Percentiles rank a stretch among this genome's conserved stretches.
Conservation (phyloP, 352 stramenopile genomes). For the Pythium diclinum region DNA sequence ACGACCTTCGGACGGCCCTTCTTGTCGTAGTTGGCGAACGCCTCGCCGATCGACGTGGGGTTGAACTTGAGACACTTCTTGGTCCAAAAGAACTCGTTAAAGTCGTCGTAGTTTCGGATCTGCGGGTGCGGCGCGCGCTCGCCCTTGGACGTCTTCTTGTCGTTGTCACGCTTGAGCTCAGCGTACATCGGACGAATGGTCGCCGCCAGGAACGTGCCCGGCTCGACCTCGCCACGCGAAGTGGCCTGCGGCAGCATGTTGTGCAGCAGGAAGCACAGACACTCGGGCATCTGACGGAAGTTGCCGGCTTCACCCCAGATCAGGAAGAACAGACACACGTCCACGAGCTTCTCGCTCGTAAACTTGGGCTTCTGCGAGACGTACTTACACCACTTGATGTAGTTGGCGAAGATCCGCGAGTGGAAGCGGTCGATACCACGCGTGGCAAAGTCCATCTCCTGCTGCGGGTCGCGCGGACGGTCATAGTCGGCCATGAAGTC, state of each 20-base stretch:
- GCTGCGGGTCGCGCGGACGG: slow-evolving; percentile 48
- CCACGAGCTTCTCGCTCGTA: slow-evolving; percentile 70
- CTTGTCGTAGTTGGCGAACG: slow-evolving; percentile 74
- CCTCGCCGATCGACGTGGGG: slow-evolving; percentile 53
- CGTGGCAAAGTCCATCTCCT: slow-evolving; percentile 67
- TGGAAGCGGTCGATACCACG: slow-evolving; percentile 81
- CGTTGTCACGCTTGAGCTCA: slow-evolving; percentile 83
- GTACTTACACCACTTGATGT: slow-evolving; percentile 89
- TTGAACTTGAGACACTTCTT: slow-evolving; percentile 87
- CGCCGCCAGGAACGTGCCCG: slow-evolving; percentile 61
- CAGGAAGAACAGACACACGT: slow-evolving; percentile 81
- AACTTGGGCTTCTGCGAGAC: slow-evolving; percentile 77
- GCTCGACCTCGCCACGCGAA: slow-evolving; percentile 55
- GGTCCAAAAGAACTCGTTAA: slow-evolving; percentile 89
- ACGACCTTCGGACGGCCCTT: slow-evolving; percentile 77
- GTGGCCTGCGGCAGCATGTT: slow-evolving; percentile 69
- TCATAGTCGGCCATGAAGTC: slow-evolving; percentile 29
- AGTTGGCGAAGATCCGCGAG: slow-evolving; percentile 76
- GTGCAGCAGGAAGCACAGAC: slow-evolving; percentile 78
- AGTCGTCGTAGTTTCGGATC: slow-evolving; percentile 88
- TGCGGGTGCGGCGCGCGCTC: slow-evolving; percentile 64
- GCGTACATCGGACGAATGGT: slow-evolving; percentile 83
- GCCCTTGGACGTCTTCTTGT: slow-evolving; percentile 86
- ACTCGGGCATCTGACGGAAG: slow-evolving; percentile 80
- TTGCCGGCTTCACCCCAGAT: slow-evolving; percentile 86